Evolutionary conservation across 2,329 filamentous ascomycete genomes (phyloP), one percentile per base, ranked within the genome.

Genomic region (Colletotrichum phormii): DNA sequence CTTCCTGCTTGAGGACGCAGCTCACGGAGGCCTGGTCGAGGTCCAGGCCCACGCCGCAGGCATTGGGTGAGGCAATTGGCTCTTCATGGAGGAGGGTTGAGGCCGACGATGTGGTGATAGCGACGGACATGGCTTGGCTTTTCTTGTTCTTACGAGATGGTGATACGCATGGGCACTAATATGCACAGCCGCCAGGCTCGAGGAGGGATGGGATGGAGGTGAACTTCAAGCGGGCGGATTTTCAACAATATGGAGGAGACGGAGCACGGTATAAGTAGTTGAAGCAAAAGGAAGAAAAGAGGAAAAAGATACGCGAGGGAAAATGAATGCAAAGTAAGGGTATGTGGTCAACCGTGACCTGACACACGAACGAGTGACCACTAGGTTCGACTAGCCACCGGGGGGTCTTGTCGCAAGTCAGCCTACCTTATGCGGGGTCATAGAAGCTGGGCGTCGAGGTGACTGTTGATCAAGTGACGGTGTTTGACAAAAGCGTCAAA

Each of bases 1-100:
- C 84, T 75, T 86, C 84, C 78, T 89, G 87, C 42, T 84, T 84
- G 73, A 87, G 76, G 37, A 78, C 60, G 51, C 42, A 75, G 37
- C 31, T 67, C 35, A 37, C 75, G 37, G 73, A 84, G 61, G 82
- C 81, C 77, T 85, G 81, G 75, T 82, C 83, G 72, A 85, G 76
- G n/a, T 80, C 77, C 18, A 81, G 42, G 46, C 74, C 75, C 64
- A 59, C 37, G 18, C 42, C 42, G 51, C 71, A 73, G 29, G 67
- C 71, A 42, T 62, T 15, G 15, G 49, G 42, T 12, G 61, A 35
- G 42, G 60, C 15, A 57, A 75, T 68, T n/a, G 64, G 58, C 26
- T 71, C 57, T 67, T 73, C 53, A 54, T 71, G 63, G 64, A 71
- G 59, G 57, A 59, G 64, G 15, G 60, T 51, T 35, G 66, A 60